Evolutionary conservation across 164 flowering plant genomes (phyloP), one percentile per base, ranked within the genome.

Genomic region (Protea cynaroides): DNA sequence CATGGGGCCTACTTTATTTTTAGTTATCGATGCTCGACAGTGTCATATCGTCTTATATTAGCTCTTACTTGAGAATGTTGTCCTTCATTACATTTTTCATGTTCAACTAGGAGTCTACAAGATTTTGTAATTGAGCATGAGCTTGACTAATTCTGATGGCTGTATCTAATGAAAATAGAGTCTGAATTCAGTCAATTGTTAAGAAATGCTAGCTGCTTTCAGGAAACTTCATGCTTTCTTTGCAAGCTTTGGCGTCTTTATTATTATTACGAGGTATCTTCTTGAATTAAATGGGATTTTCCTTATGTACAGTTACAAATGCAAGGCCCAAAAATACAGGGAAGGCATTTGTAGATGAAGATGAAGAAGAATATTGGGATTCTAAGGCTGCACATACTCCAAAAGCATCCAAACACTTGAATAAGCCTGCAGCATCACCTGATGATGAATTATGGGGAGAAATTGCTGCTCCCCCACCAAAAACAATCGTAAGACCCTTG

Each of bases 401-500:
- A 13, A 85, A 69, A 72, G 68, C 89, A 12, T 78, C 97, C 43
- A 84, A 76, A 62, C 69, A 94, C 3, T 63, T 87, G 71, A 84
- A 78, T 63, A 87, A 78, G 75, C 17, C 79, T 8, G 57, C 75
- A 38, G 70, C 23, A 25, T 1, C 79, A 49, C 56, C 12, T 53
- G 86, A 81, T 46, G 83, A 79, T 44, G 86, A 93, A 50, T 92
- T 90, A 0, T 90, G 98, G 98, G 92, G 88, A 29, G 82, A 96
- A 58, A 94, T 94, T 69, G 98, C 98, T 65, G 98, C 98, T 67
- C 98, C 98, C 7, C 80, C 88, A 44, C 98, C 98, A 4, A 75
- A 85, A 0, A 86, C 96, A 18, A 83, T 75, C 60, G 93, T 84
- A 53, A 89, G 83, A 67, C 98, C 97, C 14, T 71, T 93, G 53